Evolutionary conservation across 78 protist genomes (phyloP).

Genomic region (slime mould (Dictyostelium discoideum)): DNA sequence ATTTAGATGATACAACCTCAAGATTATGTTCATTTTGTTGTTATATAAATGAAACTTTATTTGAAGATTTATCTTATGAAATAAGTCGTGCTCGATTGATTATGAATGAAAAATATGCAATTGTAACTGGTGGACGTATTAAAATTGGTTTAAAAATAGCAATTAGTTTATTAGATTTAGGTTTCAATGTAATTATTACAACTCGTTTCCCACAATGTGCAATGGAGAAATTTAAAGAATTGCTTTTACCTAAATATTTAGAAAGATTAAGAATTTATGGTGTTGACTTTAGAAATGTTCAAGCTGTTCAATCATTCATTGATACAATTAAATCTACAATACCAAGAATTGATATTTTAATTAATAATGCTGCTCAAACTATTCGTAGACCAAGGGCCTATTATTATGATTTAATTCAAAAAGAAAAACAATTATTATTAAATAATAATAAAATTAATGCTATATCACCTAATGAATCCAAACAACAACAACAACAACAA

Average conservation of each 20-base stretch:
- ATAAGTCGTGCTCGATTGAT: background rate
- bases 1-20: background rate
- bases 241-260: background rate
- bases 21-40: background rate
- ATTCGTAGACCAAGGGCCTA: slow-evolving; percentile 74
- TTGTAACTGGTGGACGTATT: slow-evolving; percentile 89
- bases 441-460: background rate
- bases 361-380: slow-evolving; percentile 91
- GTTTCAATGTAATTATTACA: slow-evolving; percentile 80
- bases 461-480: background rate
- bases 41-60: too few species aligned
- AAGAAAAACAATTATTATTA: background rate
- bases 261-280: slow-evolving; percentile 58
- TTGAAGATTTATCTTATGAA: background rate
- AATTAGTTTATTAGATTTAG: slow-evolving; percentile 32
- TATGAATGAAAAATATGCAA: slow-evolving; percentile 38
- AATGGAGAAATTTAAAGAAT: background rate
- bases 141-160: slow-evolving; percentile 83
- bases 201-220: slow-evolving; percentile 83
- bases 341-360: slow-evolving; percentile 79
- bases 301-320: slow-evolving; percentile 57
- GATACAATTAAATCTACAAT: background rate
- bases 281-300: slow-evolving; percentile 74
- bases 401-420: background rate
- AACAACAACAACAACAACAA: background rate